Evolutionary conservation across 768 basidiomycete genomes (phyloP).

Genomic region (Epithele typhae): DNA sequence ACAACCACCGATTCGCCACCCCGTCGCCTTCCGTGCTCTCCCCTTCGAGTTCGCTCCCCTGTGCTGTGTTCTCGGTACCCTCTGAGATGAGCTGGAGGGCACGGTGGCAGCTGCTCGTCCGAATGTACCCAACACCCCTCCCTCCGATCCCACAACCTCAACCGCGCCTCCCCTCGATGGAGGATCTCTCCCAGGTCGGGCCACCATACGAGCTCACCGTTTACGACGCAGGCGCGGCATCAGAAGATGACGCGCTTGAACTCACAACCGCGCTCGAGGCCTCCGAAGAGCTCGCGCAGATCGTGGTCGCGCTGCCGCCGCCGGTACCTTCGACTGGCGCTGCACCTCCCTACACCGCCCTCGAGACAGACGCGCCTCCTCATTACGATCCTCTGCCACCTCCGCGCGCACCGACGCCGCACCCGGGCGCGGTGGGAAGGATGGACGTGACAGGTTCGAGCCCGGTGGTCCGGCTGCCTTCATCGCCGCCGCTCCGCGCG

Average conservation of each 20-base stretch:
- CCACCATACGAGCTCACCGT: too few relatives aligned
- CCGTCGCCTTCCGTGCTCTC: too few relatives aligned
- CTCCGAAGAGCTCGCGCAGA: neutral
- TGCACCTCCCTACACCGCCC: neutral
- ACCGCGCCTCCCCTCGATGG: too few relatives aligned
- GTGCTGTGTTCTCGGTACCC: neutral
- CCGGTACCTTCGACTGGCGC: neutral
- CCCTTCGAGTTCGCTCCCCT: neutral
- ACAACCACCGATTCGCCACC: too few relatives aligned
- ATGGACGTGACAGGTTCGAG: too few relatives aligned
- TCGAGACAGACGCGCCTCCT: neutral
- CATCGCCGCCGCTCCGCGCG: too few relatives aligned
- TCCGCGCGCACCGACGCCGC: neutral
- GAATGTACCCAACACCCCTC: neutral
- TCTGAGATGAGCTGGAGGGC: constrained; percentile 6
- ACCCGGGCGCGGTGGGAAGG: neutral
- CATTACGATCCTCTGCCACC: neutral
- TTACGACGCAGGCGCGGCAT: too few relatives aligned
- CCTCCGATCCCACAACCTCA: neutral
- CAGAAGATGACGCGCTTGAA: neutral
- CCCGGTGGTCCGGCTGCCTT: too few relatives aligned
- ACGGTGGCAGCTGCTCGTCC: constrained; percentile 8
- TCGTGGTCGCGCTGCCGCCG: too few relatives aligned
- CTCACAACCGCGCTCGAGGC: neutral
- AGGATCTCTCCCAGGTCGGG: too few relatives aligned